Conservation (phyloP, 345 rosid species). For the Citrus mangshanensis region DNA sequence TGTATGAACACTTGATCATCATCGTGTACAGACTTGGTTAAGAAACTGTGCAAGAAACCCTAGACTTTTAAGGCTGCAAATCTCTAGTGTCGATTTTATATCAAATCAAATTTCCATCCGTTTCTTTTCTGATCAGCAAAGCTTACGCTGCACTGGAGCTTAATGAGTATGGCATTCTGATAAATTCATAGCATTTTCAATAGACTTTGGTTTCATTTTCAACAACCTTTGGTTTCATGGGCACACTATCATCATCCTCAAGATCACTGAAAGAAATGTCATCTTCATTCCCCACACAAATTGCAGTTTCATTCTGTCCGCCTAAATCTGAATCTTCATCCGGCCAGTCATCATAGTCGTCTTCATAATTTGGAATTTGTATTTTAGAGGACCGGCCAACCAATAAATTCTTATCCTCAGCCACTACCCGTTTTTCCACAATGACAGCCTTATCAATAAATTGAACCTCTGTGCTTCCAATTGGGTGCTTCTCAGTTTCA, state of each 20-base stretch:
- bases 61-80: neutral
- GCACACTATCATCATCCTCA: conserved; percentile 52
- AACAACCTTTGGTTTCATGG: conserved; percentile 38
- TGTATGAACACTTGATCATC: conserved; percentile 19
- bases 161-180: conserved; percentile 6
- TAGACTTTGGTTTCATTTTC: conserved; percentile 33
- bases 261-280: conserved; percentile 96
- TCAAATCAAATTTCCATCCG: neutral
- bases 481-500: conserved; percentile 62
- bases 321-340: conserved; percentile 61
- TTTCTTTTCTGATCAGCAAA: conserved; percentile 16
- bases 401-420: conserved; percentile 30
- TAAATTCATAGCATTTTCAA: conserved; percentile 15
- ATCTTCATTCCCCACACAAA: conserved; percentile 56
- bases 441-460: conserved; percentile 61
- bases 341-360: conserved; percentile 75
- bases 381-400: conserved; percentile 34
- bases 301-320: conserved; percentile 26
- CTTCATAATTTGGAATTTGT: conserved; percentile 49
- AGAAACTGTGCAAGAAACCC: conserved; percentile 5
- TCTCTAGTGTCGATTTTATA: neutral
- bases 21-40: conserved; percentile 24
- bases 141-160: conserved; percentile 20
- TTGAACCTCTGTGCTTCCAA: conserved; percentile 46
- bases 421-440: conserved; percentile 44